Conservation (phyloP, 83 land plant species). For the Picea abies region DNA sequence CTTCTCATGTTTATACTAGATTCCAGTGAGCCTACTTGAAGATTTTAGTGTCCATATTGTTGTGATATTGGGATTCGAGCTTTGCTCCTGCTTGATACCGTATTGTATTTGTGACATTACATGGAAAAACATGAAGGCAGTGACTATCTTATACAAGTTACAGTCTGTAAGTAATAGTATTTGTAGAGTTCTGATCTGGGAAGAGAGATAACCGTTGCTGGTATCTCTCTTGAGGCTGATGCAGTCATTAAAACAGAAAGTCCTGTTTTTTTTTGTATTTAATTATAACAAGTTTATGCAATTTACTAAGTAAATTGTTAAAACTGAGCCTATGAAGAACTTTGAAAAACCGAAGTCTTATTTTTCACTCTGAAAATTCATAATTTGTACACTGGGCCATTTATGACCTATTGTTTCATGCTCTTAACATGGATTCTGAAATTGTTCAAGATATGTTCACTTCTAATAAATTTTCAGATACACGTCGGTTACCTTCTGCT, state of each 20-base stretch:
- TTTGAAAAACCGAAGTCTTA: neutral
- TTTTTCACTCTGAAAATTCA: neutral
- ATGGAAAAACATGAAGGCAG: neutral
- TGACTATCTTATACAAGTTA: neutral
- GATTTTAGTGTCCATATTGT: neutral
- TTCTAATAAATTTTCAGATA: neutral
- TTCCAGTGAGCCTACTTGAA: neutral
- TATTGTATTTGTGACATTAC: neutral
- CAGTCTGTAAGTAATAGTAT: neutral
- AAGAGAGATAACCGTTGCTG: neutral
- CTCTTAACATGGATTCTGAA: neutral
- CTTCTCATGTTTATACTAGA: neutral
- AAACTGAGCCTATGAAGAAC: neutral
- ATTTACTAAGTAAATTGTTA: neutral
- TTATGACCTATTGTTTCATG: neutral
- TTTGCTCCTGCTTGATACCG: neutral
- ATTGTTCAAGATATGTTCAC: neutral
- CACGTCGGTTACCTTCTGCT: neutral
- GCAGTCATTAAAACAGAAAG: neutral
- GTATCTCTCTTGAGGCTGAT: neutral
- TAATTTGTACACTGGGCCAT: neutral
- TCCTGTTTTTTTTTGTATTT: slow-evolving; percentile 4
- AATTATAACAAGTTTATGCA: neutral
- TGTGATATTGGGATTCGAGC: neutral
- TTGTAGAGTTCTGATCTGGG: slow-evolving; percentile 7